Base-by-base conservation (phyloP, 2,329 filamentous ascomycete genomes). In the Trichocomaceae sp. region DNA sequence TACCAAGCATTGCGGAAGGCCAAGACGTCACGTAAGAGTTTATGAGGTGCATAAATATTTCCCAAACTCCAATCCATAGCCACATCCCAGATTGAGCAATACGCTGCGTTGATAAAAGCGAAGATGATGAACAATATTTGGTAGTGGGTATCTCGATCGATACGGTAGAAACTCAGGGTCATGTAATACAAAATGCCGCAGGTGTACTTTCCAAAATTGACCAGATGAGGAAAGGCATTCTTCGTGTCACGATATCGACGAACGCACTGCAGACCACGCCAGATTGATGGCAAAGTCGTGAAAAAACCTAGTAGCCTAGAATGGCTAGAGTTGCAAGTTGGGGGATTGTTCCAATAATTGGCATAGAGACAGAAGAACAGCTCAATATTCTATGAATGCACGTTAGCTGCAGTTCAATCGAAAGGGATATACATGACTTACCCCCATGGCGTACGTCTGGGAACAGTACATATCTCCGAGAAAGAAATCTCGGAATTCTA, bases 401-500 rank as follows among this genome's bases (percentile, higher is more conserved):
- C 9, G 39, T 9, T 22, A 53, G 71, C 49, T 72, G 65, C 41
- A 49, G 8, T 15, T 12, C n/a, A 6, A 13, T 42, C 47, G 52
- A 57, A 49, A 33, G 42, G 19, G 50, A 33, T 47, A 39, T 29
- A 42, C 13, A 2, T 6, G 82, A 64, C 87, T 75, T 78, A 92
- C 88, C 58, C 88, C 86, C 72, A 89, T 88, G 15, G 86, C 82
- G 70, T 99, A 99, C 5, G 91, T 95, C 54, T 95, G 78, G 2
- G 93, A 97, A 72, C 92, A 97, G 71, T 95, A 96, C 79, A 97
- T 96, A 68, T 99, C 93, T 51, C 93, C 93, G 0, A 97, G 80
- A 71, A 96, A 97, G 74, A 99, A 97, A 71, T 99, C 93, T 56
- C 91, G 83, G 69, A 97, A 99, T 68, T 97, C 92, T 49, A 99